A percentile compares a stretch with the other conserved stretches of the same genome.
phyloP scores from a whole-genome alignment of 257 asterid species.

The Cinchona pubescens region DNA sequence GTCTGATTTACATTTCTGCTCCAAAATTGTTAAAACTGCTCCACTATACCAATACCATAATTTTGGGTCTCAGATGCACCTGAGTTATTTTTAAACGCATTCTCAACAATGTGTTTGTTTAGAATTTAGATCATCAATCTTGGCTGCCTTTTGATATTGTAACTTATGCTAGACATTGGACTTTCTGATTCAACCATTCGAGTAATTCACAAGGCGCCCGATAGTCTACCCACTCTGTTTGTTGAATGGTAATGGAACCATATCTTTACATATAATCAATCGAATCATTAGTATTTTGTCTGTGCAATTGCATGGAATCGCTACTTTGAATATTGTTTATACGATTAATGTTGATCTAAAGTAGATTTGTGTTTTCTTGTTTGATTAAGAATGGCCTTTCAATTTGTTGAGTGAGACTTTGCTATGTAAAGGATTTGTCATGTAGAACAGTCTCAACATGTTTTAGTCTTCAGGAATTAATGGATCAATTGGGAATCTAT shows the following conservation, averaged over 20 bases:
- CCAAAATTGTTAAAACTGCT: not conserved
- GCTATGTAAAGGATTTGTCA: not conserved
- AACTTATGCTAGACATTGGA: not conserved
- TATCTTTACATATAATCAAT: not conserved
- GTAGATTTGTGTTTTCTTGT: not conserved
- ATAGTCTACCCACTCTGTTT: not conserved
- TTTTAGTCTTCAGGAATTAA: slow-evolving; percentile 52
- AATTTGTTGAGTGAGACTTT: not conserved
- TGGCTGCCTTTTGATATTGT: not conserved
- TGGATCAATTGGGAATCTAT: slow-evolving; percentile 63
- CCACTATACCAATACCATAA: not conserved
- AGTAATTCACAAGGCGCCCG: not conserved
- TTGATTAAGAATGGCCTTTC: not conserved
- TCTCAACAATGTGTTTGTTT: not conserved
- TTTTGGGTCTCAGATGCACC: not conserved
- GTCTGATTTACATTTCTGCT: not conserved
- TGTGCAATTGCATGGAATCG: not conserved
- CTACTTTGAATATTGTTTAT: not conserved
- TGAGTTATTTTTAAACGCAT: not conserved
- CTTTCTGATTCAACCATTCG: not conserved
- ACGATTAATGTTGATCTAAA: not conserved
- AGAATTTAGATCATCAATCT: slow-evolving; percentile 1
- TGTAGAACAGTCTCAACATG: slow-evolving; percentile 27
- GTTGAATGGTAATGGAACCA: not conserved
- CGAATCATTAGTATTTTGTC: not conserved